phyloP scores from a whole-genome alignment of 2,329 filamentous ascomycete species.

The Mollisia scopiformis region DNA sequence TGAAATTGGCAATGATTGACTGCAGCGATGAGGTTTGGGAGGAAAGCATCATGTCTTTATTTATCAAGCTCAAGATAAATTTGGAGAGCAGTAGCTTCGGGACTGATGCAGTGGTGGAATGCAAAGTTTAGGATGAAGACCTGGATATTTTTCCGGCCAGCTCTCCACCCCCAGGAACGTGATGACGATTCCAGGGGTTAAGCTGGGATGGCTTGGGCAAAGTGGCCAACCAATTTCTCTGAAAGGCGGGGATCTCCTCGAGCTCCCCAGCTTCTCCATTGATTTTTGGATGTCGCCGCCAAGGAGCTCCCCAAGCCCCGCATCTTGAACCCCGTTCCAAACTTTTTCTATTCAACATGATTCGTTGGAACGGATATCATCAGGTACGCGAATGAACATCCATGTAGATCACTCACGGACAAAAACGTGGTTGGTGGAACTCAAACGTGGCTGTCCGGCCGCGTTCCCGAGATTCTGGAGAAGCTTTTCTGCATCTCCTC shows the following conservation, averaged over 20 bases:
- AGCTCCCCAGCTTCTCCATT: slow-evolving; percentile 8
- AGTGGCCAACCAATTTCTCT: slow-evolving; percentile 8
- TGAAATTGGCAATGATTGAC: not conserved
- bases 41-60: slow-evolving; percentile 24
- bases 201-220: not conserved
- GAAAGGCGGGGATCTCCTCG: slow-evolving; percentile 1
- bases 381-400: slow-evolving; percentile 18
- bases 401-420: slow-evolving; percentile 11
- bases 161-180: slow-evolving; percentile 3
- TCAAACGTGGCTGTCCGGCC: slow-evolving; percentile 14
- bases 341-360: slow-evolving; percentile 6
- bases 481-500: not conserved
- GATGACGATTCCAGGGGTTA: slow-evolving; percentile 9
- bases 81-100: not conserved
- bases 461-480: slow-evolving; percentile 3
- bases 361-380: slow-evolving; percentile 15
- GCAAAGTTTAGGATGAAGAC: slow-evolving; percentile 9
- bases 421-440: slow-evolving; percentile 25
- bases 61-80: slow-evolving; percentile 1
- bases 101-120: slow-evolving; percentile 6
- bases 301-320: slow-evolving; percentile 15
- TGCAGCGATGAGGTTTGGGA: not conserved
- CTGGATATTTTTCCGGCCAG: slow-evolving; percentile 30
- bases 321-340: slow-evolving; percentile 17
- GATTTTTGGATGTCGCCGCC: slow-evolving; percentile 8